Conservation (phyloP, 2,329 filamentous ascomycete genomes). For the Helicocarpus griseus region DNA sequence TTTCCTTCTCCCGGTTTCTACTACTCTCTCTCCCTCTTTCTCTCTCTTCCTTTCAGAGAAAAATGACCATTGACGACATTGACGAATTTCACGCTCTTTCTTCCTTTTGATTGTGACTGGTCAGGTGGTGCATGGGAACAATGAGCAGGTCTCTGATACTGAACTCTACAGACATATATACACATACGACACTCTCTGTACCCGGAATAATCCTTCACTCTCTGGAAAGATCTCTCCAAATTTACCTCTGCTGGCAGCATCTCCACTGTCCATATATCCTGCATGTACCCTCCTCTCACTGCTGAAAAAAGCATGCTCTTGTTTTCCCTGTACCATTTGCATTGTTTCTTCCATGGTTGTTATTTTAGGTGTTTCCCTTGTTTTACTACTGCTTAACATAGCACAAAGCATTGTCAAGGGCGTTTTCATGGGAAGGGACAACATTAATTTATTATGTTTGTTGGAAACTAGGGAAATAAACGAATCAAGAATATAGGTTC, state of each 20-base stretch:
- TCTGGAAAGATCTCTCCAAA: neutral
- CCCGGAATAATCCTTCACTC: neutral
- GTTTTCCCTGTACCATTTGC: neutral
- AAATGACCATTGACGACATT: neutral
- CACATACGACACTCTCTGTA: neutral
- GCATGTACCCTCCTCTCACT: neutral
- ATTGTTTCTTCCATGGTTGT: neutral
- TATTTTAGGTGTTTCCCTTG: neutral
- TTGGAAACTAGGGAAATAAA: neutral
- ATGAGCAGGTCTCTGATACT: neutral
- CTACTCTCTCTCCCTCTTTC: neutral
- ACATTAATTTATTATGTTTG: neutral
- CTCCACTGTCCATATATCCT: too few species aligned
- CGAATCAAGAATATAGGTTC: neutral
- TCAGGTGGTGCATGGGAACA: neutral
- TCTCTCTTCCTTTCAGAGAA: neutral
- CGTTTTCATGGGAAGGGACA: neutral
- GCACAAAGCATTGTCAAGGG: slow-evolving; percentile 1
- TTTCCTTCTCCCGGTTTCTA: too few species aligned
- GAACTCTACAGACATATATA: too few species aligned
- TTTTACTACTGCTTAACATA: neutral
- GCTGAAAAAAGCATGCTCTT: too few species aligned
- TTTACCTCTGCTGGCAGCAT: neutral
- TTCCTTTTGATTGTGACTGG: neutral
- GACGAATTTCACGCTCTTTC: neutral